These are phyloP conservation scores for Hirsutella thompsonii DNA, from an alignment of 2,329 filamentous ascomycete genomes.

Conservation along the genomic window DNA sequence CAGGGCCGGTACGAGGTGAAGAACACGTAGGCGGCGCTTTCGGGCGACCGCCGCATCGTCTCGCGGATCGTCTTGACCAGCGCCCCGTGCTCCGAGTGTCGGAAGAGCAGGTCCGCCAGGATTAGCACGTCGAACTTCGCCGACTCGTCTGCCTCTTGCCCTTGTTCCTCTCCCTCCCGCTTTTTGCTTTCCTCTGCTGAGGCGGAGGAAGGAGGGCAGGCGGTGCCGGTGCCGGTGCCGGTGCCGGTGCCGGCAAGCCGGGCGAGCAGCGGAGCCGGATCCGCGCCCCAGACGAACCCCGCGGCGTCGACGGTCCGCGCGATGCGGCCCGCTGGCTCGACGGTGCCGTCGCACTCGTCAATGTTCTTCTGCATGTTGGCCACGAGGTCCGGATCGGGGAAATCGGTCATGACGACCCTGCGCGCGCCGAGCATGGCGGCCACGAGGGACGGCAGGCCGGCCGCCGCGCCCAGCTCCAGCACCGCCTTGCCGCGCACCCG, in stretches of 20 bases:
- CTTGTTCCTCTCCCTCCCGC: constrained; percentile 4
- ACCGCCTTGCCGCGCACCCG: constrained; percentile 58
- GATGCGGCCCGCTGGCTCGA: constrained; percentile 3
- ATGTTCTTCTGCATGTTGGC: constrained; percentile 70
- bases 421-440: constrained; percentile 59
- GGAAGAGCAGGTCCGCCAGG: constrained; percentile 81
- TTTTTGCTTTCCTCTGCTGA: not conserved
- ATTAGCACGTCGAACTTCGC: constrained; percentile 66
- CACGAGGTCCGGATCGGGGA: constrained; percentile 74
- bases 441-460: constrained; percentile 71
- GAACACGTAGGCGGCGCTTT: constrained; percentile 66
- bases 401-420: constrained; percentile 73
- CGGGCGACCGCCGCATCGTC: constrained; percentile 44
- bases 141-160: constrained; percentile 7
- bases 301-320: constrained; percentile 35
- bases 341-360: constrained; percentile 32
- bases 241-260: constrained; percentile 28
- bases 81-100: constrained; percentile 75
- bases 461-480: constrained; percentile 80
- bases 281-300: constrained; percentile 76
- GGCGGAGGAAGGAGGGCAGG: no score
- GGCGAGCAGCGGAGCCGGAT: constrained; percentile 42
- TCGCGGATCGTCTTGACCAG: constrained; percentile 58
- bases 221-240: no score
- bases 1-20: constrained; percentile 92